A percentile compares a stretch with the other conserved stretches of the same genome.
These are phyloP conservation scores for Rutstroemia sp. DNA, from an alignment of 2,329 filamentous ascomycete genomes.

Conservation along the genomic window DNA sequence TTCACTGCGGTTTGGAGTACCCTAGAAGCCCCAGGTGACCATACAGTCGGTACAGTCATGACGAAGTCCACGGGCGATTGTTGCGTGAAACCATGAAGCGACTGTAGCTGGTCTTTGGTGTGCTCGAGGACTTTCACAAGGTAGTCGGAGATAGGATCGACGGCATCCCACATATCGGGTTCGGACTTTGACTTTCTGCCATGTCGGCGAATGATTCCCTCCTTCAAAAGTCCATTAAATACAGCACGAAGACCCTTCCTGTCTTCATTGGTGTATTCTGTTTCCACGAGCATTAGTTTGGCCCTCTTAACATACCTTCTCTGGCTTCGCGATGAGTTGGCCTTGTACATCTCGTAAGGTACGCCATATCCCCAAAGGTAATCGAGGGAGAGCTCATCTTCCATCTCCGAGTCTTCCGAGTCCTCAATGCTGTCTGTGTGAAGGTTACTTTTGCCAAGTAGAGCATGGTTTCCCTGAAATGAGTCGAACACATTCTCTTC, in stretches of 20 bases:
- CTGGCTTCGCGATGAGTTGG: background rate
- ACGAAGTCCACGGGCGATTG: conserved; percentile 8
- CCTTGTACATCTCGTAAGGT: conserved; percentile 3
- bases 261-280: conserved; percentile 9
- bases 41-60: conserved; percentile 10
- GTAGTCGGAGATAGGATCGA: conserved; percentile 17
- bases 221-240: conserved; percentile 7
- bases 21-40: conserved; percentile 9
- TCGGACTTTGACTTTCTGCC: background rate
- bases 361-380: conserved; percentile 15
- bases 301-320: conserved; percentile 9
- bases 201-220: conserved; percentile 12
- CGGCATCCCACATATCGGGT: conserved; percentile 8
- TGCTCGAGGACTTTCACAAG: conserved; percentile 12
- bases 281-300: conserved; percentile 15
- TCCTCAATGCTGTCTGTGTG: background rate
- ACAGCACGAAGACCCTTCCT: conserved; percentile 4
- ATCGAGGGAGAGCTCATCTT: background rate
- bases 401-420: background rate
- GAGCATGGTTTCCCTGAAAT: background rate
- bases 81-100: conserved; percentile 3
- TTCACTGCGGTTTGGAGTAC: conserved; percentile 11
- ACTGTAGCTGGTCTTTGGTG: conserved; percentile 12
- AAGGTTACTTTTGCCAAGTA: background rate
- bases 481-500: conserved; percentile 6